These are phyloP conservation scores for Colletotrichum gloeosporioides DNA, from an alignment of 2,329 filamentous ascomycete species.

Conservation along the genomic window DNA sequence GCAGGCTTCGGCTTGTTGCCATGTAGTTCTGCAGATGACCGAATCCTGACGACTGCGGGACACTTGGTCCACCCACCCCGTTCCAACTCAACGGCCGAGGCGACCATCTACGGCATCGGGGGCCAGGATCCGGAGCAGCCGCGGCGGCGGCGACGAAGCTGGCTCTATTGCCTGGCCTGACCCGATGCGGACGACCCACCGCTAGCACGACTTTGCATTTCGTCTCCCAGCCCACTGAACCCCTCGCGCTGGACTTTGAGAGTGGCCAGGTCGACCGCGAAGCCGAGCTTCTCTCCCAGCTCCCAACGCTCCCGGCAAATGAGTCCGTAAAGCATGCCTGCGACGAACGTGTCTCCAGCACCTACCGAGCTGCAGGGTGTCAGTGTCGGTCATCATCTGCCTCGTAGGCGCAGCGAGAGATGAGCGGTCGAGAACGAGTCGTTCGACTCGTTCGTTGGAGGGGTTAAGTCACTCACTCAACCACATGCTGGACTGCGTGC, in stretches of 20 bases:
- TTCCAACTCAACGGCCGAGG: constrained; percentile 11
- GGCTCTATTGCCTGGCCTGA: constrained; percentile 1
- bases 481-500: constrained; percentile 43
- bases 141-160: not conserved
- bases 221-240: constrained; percentile 57
- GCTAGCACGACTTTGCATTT: constrained; percentile 25
- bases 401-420: not conserved
- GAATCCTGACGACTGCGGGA: constrained; percentile 11
- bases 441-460: not conserved
- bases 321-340: constrained; percentile 70
- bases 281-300: constrained; percentile 53
- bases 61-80: not conserved
- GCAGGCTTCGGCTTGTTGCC: constrained; percentile 1
- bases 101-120: constrained; percentile 16
- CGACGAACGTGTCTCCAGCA: constrained; percentile 78
- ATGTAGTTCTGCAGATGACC: not conserved
- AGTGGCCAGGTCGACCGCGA: constrained; percentile 71
- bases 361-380: constrained; percentile 64
- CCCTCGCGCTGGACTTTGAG: constrained; percentile 72
- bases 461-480: constrained; percentile 59
- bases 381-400: not conserved
- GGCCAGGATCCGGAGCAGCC: not conserved
- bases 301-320: constrained; percentile 58
- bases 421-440: not conserved
- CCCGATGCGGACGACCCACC: constrained; percentile 23